These are phyloP conservation scores for Vachellia pachyceras DNA, from an alignment of 306 rosid genomes.

Conservation along the genomic window DNA sequence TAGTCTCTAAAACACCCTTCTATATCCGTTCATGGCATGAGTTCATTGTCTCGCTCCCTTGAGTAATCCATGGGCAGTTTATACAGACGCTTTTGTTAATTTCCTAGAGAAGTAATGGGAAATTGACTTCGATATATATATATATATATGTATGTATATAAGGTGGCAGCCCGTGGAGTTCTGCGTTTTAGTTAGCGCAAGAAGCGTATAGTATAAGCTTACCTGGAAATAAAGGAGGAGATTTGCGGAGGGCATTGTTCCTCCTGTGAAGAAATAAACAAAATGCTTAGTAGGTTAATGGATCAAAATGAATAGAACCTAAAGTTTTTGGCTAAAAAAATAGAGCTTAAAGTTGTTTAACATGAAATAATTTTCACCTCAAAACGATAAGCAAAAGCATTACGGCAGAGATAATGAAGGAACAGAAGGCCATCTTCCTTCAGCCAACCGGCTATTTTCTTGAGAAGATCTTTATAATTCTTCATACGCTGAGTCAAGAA, in stretches of 20 bases:
- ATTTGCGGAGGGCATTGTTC: slow-evolving; percentile 96
- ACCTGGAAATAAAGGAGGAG: slow-evolving; percentile 92
- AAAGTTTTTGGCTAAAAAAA: too few relatives aligned
- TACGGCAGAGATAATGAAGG: slow-evolving; percentile 84
- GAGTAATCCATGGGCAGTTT: slow-evolving; percentile 1
- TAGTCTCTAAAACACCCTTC: slow-evolving; percentile 10
- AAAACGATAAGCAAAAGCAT: slow-evolving; percentile 85
- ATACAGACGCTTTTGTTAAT: neutral
- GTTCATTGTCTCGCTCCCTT: slow-evolving; percentile 12
- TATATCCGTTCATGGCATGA: neutral
- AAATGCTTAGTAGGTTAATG: slow-evolving; percentile 55
- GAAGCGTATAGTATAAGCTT: slow-evolving; percentile 19
- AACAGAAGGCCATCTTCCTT: slow-evolving; percentile 76
- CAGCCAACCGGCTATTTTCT: slow-evolving; percentile 92
- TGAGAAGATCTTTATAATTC: slow-evolving; percentile 85
- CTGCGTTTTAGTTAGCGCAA: neutral
- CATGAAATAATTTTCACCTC: slow-evolving; percentile 60
- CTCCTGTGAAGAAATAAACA: slow-evolving; percentile 90
- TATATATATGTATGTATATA: too few relatives aligned
- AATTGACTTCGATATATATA: neutral
- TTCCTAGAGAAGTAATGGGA: neutral
- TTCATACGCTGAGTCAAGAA: slow-evolving; percentile 80
- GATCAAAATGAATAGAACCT: slow-evolving; percentile 11
- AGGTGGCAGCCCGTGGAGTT: neutral
- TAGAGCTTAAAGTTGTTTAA: neutral